Evolutionary conservation across 2,329 filamentous ascomycete genomes (phyloP), one percentile per base, ranked within the genome.

Genomic region (Talaromyces sp.): DNA sequence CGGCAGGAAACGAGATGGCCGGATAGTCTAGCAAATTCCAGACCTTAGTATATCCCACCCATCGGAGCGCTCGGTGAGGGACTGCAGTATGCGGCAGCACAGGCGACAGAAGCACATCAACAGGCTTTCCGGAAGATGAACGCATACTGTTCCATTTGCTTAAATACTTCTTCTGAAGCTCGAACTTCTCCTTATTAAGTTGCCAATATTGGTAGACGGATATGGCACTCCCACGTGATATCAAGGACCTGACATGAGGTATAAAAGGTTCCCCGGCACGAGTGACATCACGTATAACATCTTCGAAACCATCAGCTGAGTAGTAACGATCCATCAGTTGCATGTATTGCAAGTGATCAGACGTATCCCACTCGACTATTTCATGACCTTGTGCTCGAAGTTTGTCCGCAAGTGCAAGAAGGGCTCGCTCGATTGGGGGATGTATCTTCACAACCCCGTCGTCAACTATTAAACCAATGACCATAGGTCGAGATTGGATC

Each of bases 121-220:
- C 83, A 0, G 71, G 68, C 5, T 75, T 76, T 0, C 83, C 85
- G 0, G 82, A 82, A 0, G 77, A 71, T 2, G 81, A 84, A 16
- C 70, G 76, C 0, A 78, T 75, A 0, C 72, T 71, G 52, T 83
- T 82, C 87, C 87, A 90, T 65, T 86, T 84, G 58, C 87, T 81
- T 1, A 88, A 78, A 63, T 87, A 88, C 2, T 75, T 78, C 65
- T 87, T 82, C 67, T 87, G 85, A 3, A 81, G 76, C 0, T 75
- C 77, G 31, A 79, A 64, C 70, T 89, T 89, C 31, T 81, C 79
- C 66, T 79, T 84, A 74, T 89, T 89, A 7, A 90, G 78, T 68
- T 89, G 86, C 88, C 87, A 90, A 74, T 90, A 90, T 4, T 87
- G 27, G 65, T 85, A 88, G 0, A 89, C 85, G 0, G 85, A 87